Conservation (phyloP, 2,329 filamentous ascomycete genomes). For the Botrytis byssoidea region DNA sequence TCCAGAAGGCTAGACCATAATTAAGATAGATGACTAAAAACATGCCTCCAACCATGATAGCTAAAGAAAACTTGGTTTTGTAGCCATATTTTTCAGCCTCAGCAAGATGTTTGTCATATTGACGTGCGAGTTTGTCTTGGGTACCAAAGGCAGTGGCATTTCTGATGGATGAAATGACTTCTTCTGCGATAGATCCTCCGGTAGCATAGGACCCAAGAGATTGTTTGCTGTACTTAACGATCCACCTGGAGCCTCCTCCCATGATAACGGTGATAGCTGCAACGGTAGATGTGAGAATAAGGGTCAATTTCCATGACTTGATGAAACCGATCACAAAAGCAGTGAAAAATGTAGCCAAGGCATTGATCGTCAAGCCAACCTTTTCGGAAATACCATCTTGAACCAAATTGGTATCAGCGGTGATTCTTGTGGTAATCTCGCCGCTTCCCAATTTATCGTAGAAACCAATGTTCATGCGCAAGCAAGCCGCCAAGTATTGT, state of each 20-base stretch:
- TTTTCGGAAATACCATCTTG: constrained; percentile 95
- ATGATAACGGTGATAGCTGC: constrained; percentile 76
- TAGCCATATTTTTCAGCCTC: constrained; percentile 74
- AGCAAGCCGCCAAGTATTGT: constrained; percentile 78
- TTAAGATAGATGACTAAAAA: constrained; percentile 83
- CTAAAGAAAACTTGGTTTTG: constrained; percentile 70
- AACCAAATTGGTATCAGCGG: constrained; percentile 87
- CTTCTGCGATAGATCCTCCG: constrained; percentile 86
- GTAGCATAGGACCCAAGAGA: constrained; percentile 77
- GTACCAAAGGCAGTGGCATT: constrained; percentile 93
- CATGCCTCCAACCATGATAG: constrained; percentile 78
- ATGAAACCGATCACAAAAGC: constrained; percentile 89
- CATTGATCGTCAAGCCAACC: constrained; percentile 72
- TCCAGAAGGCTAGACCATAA: constrained; percentile 86
- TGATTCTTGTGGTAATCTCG: constrained; percentile 92
- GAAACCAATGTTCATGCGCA: constrained; percentile 87
- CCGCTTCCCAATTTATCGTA: constrained; percentile 92
- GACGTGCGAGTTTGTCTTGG: constrained; percentile 82
- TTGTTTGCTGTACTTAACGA: constrained; percentile 77
- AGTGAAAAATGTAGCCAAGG: constrained; percentile 78
- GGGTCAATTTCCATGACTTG: constrained; percentile 88
- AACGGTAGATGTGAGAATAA: constrained; percentile 82
- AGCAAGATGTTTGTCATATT: constrained; percentile 75
- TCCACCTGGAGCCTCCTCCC: constrained; percentile 69
- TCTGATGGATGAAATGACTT: constrained; percentile 89